A percentile compares a stretch with the other conserved stretches of the same genome.
phyloP scores from a whole-genome alignment of 1,284 basidiomycete species.

The Ceratobasidium sp. region DNA sequence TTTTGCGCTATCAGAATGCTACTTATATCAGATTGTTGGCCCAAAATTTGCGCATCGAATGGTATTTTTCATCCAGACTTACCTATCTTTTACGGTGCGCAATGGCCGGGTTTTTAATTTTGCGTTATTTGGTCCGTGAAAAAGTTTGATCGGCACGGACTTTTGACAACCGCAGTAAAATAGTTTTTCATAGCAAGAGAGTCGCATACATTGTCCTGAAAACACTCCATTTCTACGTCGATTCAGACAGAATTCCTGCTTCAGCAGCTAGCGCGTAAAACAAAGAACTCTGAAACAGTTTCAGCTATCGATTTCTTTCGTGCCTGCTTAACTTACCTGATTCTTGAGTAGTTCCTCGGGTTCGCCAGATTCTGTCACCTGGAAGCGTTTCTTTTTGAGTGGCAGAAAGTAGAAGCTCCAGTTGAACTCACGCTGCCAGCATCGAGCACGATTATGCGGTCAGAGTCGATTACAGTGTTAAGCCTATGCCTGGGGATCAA shows the following conservation, averaged over 20 bases:
- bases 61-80: too few species aligned
- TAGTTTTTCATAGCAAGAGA: not conserved
- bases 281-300: slow-evolving; percentile 55
- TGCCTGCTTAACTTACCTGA: slow-evolving; percentile 56
- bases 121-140: too few species aligned
- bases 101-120: too few species aligned
- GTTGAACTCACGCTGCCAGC: slow-evolving; percentile 71
- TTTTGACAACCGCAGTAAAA: too few species aligned
- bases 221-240: not conserved
- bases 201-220: too few species aligned
- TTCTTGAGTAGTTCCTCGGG: slow-evolving; percentile 74
- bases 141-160: too few species aligned
- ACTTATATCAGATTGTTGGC: too few species aligned
- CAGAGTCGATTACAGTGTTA: slow-evolving; percentile 92
- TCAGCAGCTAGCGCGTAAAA: slow-evolving; percentile 72
- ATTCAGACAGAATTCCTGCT: slow-evolving; percentile 63
- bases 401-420: slow-evolving; percentile 32
- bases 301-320: not conserved
- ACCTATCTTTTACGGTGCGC: too few species aligned
- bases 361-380: slow-evolving; percentile 80
- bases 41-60: too few species aligned
- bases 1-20: too few species aligned
- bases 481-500: slow-evolving; percentile 76
- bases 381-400: slow-evolving; percentile 36
- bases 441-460: slow-evolving; percentile 87